Evolutionary conservation across 805 yeast genomes (phyloP).

Genomic region (Cyberlindnera nakhonratchasimensis): DNA sequence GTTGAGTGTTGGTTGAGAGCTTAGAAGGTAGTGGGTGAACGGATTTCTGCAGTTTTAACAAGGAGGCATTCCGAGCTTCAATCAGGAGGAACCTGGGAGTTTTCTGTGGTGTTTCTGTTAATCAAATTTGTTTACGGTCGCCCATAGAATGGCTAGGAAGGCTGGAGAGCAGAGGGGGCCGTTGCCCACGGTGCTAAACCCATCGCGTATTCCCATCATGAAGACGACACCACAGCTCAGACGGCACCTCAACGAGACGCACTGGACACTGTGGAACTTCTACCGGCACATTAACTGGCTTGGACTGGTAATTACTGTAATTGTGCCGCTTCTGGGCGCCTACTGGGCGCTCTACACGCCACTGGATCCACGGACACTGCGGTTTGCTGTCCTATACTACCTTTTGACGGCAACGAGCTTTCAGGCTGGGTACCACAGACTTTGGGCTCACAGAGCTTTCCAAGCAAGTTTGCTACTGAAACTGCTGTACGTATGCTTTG

Average conservation of each 20-base stretch:
- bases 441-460: conserved; percentile 64
- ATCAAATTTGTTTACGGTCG: no score
- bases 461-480: conserved; percentile 43
- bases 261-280: conserved; percentile 70
- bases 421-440: conserved; percentile 81
- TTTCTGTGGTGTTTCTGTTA: no score
- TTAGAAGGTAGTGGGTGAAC: not conserved
- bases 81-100: no score
- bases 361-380: conserved; percentile 47
- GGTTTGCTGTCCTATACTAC: conserved; percentile 54
- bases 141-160: no score
- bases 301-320: conserved; percentile 40
- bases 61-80: no score
- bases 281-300: conserved; percentile 73
- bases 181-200: no score
- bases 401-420: conserved; percentile 62
- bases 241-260: conserved; percentile 20
- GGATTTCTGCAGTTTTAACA: no score
- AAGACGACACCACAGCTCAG: conserved; percentile 12
- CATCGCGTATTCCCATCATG: not conserved
- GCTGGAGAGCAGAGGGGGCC: no score
- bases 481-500: conserved; percentile 51
- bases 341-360: conserved; percentile 40
- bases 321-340: conserved; percentile 53
- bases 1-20: no score